Conservation (phyloP, 2,329 filamentous ascomycete species). For the Cercospora zeae-maydis region DNA sequence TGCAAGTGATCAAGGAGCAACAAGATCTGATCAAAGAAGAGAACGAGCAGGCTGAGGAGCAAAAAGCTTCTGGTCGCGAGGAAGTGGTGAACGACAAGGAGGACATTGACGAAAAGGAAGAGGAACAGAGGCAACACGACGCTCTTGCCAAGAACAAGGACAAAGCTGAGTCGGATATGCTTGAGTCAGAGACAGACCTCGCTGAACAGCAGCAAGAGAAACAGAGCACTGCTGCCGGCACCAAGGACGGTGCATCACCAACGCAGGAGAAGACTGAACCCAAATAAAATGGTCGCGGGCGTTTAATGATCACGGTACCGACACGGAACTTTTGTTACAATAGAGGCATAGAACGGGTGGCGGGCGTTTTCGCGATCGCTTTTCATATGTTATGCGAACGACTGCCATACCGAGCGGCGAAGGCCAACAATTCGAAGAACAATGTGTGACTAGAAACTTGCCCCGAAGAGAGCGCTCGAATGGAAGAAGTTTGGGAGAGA, state of each 20-base stretch:
- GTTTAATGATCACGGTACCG: not conserved
- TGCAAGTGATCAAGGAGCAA: slow-evolving; percentile 97
- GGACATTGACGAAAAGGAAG: slow-evolving; percentile 91
- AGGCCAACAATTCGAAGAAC: not conserved
- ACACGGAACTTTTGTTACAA: not conserved
- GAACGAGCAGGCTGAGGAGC: slow-evolving; percentile 83
- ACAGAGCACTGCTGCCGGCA: not conserved
- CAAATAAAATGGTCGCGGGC: not conserved
- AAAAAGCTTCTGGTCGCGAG: slow-evolving; percentile 65
- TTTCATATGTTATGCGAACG: not conserved
- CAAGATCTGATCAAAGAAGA: slow-evolving; percentile 97
- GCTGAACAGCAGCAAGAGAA: slow-evolving; percentile 17
- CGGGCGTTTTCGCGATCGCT: not conserved
- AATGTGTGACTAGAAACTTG: not conserved
- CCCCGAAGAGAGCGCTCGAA: not conserved
- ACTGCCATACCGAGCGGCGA: not conserved
- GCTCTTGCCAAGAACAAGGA: slow-evolving; percentile 25
- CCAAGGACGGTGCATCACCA: not conserved
- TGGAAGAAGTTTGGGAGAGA: not conserved
- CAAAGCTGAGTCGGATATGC: slow-evolving; percentile 20
- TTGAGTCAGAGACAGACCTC: slow-evolving; percentile 28
- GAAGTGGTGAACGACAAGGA: slow-evolving; percentile 66
- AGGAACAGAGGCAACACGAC: slow-evolving; percentile 38
- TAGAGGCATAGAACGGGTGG: not conserved
- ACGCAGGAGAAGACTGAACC: not conserved